A percentile compares a stretch with the other conserved stretches of the same genome.
Conservation (phyloP, 495 filamentous ascomycete genomes). For the Pyronema domesticum region DNA sequence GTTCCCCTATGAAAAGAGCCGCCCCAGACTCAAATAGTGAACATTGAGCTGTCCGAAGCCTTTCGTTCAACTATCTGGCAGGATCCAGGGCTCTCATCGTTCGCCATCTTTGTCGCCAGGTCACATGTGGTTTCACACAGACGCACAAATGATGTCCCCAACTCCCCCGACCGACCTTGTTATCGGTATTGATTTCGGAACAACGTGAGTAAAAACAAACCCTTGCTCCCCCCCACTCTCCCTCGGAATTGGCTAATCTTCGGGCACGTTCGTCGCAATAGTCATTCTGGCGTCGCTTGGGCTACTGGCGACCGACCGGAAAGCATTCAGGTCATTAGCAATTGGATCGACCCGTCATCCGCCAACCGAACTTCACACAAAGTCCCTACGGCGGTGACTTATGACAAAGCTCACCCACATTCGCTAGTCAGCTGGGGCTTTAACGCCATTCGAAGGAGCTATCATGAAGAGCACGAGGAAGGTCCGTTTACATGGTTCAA, state of each 20-base stretch:
- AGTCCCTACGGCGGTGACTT: neutral
- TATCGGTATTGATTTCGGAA: neutral
- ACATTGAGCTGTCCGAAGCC: neutral
- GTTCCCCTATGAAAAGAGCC: neutral
- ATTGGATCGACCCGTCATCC: neutral
- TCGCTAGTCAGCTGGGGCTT: neutral
- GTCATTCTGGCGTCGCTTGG: neutral
- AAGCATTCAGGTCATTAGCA: neutral
- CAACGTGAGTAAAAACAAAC: neutral
- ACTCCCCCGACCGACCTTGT: neutral
- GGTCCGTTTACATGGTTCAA: slow-evolving; percentile 1
- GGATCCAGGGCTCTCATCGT: neutral
- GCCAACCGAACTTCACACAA: neutral
- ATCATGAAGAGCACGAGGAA: neutral
- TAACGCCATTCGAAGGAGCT: neutral
- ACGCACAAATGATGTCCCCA: neutral
- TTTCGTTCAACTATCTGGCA: no score
- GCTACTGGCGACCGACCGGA: neutral
- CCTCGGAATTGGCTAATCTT: neutral
- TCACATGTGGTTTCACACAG: neutral
- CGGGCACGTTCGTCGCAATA: neutral
- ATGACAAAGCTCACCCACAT: neutral
- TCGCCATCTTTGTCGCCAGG: neutral
- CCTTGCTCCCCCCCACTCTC: neutral
- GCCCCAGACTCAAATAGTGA: neutral